These are phyloP conservation scores for Nicotiana knightiana DNA, from an alignment of 257 asterid genomes.

Conservation along the genomic window DNA sequence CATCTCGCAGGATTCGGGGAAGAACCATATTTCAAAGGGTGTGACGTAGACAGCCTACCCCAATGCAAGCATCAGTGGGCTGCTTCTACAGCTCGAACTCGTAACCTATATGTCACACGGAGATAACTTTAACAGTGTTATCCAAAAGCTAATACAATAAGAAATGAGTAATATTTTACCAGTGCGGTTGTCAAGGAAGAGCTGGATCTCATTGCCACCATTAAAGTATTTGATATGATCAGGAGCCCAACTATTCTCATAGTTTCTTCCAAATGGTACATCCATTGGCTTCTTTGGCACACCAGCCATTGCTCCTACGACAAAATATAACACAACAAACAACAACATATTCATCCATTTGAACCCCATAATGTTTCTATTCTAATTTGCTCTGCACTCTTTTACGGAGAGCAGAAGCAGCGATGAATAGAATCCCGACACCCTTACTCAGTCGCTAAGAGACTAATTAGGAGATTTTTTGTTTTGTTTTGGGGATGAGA, in stretches of 20 bases:
- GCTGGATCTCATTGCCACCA: slow-evolving; percentile 74
- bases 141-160: too few relatives aligned
- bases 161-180: slow-evolving; percentile 23
- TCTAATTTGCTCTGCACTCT: background rate
- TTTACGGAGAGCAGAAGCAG: background rate
- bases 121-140: too few relatives aligned
- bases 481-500: background rate
- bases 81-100: too few relatives aligned
- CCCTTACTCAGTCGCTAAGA: background rate
- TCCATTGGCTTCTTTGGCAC: slow-evolving; percentile 45
- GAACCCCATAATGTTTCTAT: background rate
- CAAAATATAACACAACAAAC: background rate
- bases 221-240: slow-evolving; percentile 69
- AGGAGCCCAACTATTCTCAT: slow-evolving; percentile 69
- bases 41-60: too few relatives aligned
- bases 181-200: slow-evolving; percentile 58
- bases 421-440: background rate
- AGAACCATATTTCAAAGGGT: too few relatives aligned
- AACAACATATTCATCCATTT: background rate
- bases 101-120: too few relatives aligned
- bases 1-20: too few relatives aligned
- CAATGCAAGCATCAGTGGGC: too few relatives aligned
- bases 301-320: slow-evolving; percentile 34
- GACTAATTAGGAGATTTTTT: background rate
- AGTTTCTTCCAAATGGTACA: slow-evolving; percentile 71